A percentile compares a stretch with the other conserved stretches of the same genome.
Conservation (phyloP, 257 asterid species). For the Ophiorrhiza pumila region DNA sequence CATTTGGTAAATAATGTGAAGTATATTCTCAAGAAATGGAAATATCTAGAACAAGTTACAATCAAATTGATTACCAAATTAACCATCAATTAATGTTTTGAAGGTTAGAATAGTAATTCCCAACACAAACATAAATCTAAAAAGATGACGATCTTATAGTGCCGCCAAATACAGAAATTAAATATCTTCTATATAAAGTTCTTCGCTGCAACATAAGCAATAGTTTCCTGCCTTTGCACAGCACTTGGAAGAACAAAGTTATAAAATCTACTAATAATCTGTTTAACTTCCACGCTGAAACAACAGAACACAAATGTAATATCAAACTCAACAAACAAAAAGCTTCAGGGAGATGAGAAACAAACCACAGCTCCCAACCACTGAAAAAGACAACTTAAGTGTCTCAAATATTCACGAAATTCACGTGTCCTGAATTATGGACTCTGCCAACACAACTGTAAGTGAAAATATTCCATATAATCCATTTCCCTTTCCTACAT, state of each 20-base stretch:
- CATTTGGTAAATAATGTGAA: background rate
- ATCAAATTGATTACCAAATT: background rate
- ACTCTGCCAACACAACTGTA: background rate
- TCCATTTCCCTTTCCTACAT: background rate
- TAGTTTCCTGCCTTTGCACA: background rate
- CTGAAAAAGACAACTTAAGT: background rate
- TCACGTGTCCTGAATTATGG: background rate
- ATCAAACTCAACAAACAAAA: background rate
- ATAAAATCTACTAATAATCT: background rate
- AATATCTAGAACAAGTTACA: background rate
- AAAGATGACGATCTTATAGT: background rate
- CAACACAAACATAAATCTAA: background rate
- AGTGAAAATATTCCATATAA: background rate
- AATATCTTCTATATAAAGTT: background rate
- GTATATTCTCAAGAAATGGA: background rate
- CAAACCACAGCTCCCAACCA: background rate
- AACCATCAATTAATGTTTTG: background rate
- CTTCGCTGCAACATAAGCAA: background rate
- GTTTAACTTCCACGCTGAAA: background rate
- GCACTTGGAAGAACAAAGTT: background rate
- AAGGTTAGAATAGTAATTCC: background rate
- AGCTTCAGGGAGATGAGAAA: background rate
- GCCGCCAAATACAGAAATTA: background rate
- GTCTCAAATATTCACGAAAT: background rate
- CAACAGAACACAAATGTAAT: background rate